A percentile compares a stretch with the other conserved stretches of the same genome.
These are phyloP conservation scores for Backusella tarrabulga DNA, from an alignment of 192 early-diverging fungal species.

Conservation along the genomic window DNA sequence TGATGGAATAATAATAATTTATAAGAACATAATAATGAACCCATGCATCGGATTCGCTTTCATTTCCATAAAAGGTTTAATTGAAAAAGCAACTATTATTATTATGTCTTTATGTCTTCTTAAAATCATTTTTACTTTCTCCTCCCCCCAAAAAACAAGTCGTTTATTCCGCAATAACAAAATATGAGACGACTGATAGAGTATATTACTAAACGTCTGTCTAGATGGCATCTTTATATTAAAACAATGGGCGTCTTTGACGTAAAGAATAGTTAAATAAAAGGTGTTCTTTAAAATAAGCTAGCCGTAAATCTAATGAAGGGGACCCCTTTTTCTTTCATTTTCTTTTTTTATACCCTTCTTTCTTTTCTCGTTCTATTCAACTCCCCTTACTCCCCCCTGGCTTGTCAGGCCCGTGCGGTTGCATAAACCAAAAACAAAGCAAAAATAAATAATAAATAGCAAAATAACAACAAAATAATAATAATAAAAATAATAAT, in stretches of 20 bases:
- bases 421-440: conserved; percentile 9
- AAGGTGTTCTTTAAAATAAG: neutral
- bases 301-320: neutral
- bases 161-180: neutral
- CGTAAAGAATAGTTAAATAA: neutral
- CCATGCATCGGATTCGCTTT: conserved; percentile 7
- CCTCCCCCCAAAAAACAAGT: neutral
- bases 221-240: neutral
- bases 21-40: neutral
- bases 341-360: neutral
- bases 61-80: conserved; percentile 16
- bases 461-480: neutral
- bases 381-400: neutral
- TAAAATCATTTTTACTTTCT: neutral
- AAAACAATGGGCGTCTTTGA: neutral
- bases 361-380: neutral
- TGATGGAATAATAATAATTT: neutral
- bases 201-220: neutral
- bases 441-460: neutral
- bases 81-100: neutral
- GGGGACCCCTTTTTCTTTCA: neutral
- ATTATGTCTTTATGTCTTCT: neutral
- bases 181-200: neutral
- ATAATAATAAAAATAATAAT: neutral
- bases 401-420: conserved; percentile 15